These are phyloP conservation scores for Corymbia maculata DNA, from an alignment of 345 rosid species.

Conservation along the genomic window DNA sequence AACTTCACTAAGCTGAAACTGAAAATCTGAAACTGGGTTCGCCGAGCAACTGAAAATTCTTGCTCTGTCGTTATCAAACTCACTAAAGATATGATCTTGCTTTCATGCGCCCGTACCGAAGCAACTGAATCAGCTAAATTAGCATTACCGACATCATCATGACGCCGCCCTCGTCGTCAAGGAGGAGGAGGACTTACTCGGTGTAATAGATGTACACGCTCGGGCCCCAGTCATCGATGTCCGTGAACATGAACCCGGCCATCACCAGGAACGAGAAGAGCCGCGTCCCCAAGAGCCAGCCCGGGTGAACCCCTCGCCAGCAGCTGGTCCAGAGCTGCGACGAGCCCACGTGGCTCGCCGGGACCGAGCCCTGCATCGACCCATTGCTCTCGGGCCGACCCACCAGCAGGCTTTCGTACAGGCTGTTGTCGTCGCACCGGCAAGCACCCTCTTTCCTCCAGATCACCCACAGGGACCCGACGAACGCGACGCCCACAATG, in stretches of 20 bases:
- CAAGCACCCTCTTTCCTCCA: conserved; percentile 40
- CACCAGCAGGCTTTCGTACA: conserved; percentile 33
- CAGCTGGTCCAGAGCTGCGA: conserved; percentile 68
- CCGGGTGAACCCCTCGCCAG: conserved; percentile 78
- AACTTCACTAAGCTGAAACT: neutral
- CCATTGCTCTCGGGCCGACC: conserved; percentile 15
- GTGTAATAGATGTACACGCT: conserved; percentile 69
- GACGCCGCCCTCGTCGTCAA: neutral
- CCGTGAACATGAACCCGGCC: conserved; percentile 57
- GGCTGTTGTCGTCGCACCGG: conserved; percentile 9
- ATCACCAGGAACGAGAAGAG: conserved; percentile 42
- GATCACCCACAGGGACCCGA: conserved; percentile 47
- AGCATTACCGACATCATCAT: neutral
- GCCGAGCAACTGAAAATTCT: neutral
- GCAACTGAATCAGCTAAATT: neutral
- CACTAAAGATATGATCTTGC: neutral
- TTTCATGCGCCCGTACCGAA: neutral
- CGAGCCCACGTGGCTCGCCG: conserved; percentile 29
- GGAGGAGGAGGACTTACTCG: conserved; percentile 32
- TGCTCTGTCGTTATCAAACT: neutral
- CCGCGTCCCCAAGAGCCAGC: conserved; percentile 71
- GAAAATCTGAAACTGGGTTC: neutral
- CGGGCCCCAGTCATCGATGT: conserved; percentile 39
- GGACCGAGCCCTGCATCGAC: conserved; percentile 10
- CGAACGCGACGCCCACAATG: conserved; percentile 44